These are phyloP conservation scores for Boletus rex-veris DNA, from an alignment of 768 basidiomycete species.

Conservation along the genomic window DNA sequence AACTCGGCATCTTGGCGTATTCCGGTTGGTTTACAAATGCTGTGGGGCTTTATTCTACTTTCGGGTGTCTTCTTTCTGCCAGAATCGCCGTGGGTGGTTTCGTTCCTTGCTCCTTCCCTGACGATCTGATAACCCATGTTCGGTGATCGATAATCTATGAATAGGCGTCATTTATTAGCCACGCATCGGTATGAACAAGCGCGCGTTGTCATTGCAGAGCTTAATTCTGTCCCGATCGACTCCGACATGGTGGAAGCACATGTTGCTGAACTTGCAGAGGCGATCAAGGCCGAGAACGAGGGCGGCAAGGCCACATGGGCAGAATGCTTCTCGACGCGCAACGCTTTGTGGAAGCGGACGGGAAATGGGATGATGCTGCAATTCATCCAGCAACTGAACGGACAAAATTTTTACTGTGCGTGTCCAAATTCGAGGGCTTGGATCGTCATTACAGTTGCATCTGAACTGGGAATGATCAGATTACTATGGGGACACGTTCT, in stretches of 20 bases:
- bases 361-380: slow-evolving; percentile 17
- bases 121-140: background rate
- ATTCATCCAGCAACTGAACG: slow-evolving; percentile 15
- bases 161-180: slow-evolving; percentile 10
- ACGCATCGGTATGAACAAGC: slow-evolving; percentile 1
- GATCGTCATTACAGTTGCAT: background rate
- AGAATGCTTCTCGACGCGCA: slow-evolving; percentile 15
- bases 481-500: slow-evolving; percentile 18
- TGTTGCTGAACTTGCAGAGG: slow-evolving; percentile 12
- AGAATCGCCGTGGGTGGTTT: slow-evolving; percentile 11
- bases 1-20: slow-evolving; percentile 16
- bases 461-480: slow-evolving; percentile 3
- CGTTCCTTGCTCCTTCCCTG: background rate
- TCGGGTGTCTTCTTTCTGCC: slow-evolving; percentile 14
- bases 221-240: slow-evolving; percentile 12
- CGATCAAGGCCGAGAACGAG: slow-evolving; percentile 15
- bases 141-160: background rate
- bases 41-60: slow-evolving; percentile 12
- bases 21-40: slow-evolving; percentile 11
- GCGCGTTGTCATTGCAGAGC: slow-evolving; percentile 12
- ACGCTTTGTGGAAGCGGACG: slow-evolving; percentile 17
- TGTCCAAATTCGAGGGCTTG: background rate
- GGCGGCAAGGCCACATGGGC: slow-evolving; percentile 15
- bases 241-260: slow-evolving; percentile 12
- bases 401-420: slow-evolving; percentile 18